Conservation (phyloP, 305 asterid species). For the Euphrasia arctica region DNA sequence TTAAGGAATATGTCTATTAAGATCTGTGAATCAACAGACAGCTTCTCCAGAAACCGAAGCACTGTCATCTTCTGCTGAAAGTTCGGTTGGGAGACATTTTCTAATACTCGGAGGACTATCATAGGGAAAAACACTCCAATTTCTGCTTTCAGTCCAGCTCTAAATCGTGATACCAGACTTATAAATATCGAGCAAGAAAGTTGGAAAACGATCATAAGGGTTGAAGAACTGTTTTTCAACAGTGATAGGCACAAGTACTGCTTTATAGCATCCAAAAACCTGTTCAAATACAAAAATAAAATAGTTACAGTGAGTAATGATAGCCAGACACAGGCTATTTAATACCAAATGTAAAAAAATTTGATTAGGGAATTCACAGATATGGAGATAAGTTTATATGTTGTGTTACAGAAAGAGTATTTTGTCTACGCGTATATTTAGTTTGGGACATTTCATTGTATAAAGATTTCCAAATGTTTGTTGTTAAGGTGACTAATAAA, state of each 20-base stretch:
- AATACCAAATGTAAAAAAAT: conserved; percentile 11
- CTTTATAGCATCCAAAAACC: conserved; percentile 97
- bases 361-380: neutral
- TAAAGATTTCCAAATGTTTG: neutral
- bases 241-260: conserved; percentile 96
- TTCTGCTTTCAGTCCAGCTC: conserved; percentile 99
- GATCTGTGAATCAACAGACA: conserved; percentile 90
- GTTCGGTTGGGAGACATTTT: conserved; percentile 94
- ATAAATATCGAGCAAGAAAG: conserved; percentile 98
- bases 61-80: conserved; percentile 99
- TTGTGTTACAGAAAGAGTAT: neutral
- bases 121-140: conserved; percentile 94
- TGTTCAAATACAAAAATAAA: conserved; percentile 35
- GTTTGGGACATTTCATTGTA: neutral
- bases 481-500: neutral
- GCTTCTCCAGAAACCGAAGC: conserved; percentile 92
- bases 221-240: conserved; percentile 97
- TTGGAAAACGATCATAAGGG: conserved; percentile 97
- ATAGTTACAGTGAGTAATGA: conserved; percentile 18
- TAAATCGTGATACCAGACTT: conserved; percentile 94
- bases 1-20: conserved; percentile 97
- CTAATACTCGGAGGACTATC: conserved; percentile 94
- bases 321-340: conserved; percentile 22
- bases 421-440: neutral
- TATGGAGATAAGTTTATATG: neutral